Conservation (phyloP, 2,329 filamentous ascomycete species). For the Aspergillus udagawae region DNA sequence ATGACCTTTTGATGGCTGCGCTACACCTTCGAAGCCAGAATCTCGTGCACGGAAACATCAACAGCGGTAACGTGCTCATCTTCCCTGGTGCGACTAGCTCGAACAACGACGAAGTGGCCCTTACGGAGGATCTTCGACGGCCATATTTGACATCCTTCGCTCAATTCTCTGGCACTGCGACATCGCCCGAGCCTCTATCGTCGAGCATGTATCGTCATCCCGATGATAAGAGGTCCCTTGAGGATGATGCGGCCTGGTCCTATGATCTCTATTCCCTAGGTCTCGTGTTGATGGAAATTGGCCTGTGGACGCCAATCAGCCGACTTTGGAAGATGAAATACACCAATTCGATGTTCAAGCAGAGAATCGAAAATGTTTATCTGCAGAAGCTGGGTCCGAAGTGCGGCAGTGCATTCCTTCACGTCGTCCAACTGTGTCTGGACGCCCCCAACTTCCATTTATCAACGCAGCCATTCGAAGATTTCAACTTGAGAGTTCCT, state of each 20-base stretch:
- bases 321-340: conserved; percentile 64
- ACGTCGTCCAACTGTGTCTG: conserved; percentile 59
- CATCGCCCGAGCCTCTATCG: conserved; percentile 41
- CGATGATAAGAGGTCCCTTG: conserved; percentile 39
- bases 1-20: conserved; percentile 55
- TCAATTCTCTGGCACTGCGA: conserved; percentile 53
- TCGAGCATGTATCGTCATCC: conserved; percentile 61
- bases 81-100: conserved; percentile 42
- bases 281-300: conserved; percentile 59
- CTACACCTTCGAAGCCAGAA: conserved; percentile 55
- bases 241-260: conserved; percentile 38
- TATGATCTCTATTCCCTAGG: conserved; percentile 61
- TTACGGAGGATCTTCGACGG: conserved; percentile 46
- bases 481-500: conserved; percentile 38
- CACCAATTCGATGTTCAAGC: conserved; percentile 58
- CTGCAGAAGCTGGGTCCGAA: conserved; percentile 59
- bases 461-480: conserved; percentile 40
- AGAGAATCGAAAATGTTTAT: conserved; percentile 60
- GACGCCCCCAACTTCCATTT: conserved; percentile 52
- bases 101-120: conserved; percentile 31
- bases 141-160: conserved; percentile 59
- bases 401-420: conserved; percentile 61
- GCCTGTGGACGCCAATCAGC: conserved; percentile 59
- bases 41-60: conserved; percentile 59
- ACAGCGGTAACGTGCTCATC: conserved; percentile 61